These are phyloP conservation scores for Leccinum subspadiceum DNA, from an alignment of 1,284 basidiomycete genomes.

Conservation along the genomic window DNA sequence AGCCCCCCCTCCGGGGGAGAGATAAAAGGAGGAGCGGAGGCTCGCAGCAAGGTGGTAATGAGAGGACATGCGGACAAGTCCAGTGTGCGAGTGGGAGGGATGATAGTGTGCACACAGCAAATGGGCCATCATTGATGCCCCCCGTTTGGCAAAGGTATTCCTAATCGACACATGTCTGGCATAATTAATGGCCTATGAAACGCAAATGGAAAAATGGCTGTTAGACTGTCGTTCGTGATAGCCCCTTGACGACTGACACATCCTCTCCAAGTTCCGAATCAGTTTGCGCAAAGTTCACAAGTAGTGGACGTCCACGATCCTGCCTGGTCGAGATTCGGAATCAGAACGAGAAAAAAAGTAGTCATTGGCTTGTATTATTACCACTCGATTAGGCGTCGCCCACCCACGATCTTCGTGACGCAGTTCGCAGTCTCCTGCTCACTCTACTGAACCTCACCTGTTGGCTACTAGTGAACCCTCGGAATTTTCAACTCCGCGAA, in stretches of 20 bases:
- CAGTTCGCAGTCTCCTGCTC: slow-evolving; percentile 10
- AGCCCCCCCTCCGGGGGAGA: slow-evolving; percentile 7
- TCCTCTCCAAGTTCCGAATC: slow-evolving; percentile 2
- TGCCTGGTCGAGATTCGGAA: slow-evolving; percentile 15
- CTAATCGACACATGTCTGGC: slow-evolving; percentile 28
- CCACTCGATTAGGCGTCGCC: slow-evolving; percentile 13
- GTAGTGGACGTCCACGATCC: slow-evolving; percentile 18
- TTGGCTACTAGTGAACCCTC: background rate
- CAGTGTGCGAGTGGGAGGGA: slow-evolving; percentile 17
- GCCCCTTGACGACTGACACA: slow-evolving; percentile 25
- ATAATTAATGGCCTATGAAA: slow-evolving; percentile 35
- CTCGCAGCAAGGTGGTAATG: slow-evolving; percentile 25
- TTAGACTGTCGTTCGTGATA: slow-evolving; percentile 22
- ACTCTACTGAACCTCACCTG: background rate
- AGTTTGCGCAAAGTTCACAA: slow-evolving; percentile 24
- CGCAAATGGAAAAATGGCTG: slow-evolving; percentile 26
- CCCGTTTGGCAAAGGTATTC: slow-evolving; percentile 31
- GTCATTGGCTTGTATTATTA: slow-evolving; percentile 31
- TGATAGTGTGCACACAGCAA: slow-evolving; percentile 25
- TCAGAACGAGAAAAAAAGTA: slow-evolving; percentile 7
- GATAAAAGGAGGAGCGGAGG: slow-evolving; percentile 32
- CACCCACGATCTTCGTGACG: slow-evolving; percentile 2
- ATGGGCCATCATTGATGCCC: slow-evolving; percentile 15
- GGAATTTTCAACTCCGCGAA: slow-evolving; percentile 32
- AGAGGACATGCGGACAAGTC: slow-evolving; percentile 29